phyloP scores from a whole-genome alignment of 306 rosid genomes.

The Quercus berberidifolia region DNA sequence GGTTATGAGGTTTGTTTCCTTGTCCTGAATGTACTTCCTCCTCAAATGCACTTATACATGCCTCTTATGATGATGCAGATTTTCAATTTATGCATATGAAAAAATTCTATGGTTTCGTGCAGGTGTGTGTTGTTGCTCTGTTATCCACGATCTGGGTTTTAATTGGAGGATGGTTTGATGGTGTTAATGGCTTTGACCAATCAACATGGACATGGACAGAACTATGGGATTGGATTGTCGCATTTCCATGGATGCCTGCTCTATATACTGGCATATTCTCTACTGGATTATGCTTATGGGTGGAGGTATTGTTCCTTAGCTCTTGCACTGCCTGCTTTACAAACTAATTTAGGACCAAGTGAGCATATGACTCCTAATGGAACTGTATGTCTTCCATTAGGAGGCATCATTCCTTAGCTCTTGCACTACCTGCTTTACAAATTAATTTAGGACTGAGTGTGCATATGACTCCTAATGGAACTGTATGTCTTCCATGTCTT shows the following conservation, averaged over 20 bases:
- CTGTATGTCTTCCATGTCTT: background rate
- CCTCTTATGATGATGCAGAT: background rate
- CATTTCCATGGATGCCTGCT: constrained; percentile 80
- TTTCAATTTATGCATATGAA: constrained; percentile 10
- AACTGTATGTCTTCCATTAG: background rate
- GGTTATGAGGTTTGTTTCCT: constrained; percentile 59
- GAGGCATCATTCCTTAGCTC: constrained; percentile 38
- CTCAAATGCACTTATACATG: background rate
- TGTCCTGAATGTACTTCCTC: background rate
- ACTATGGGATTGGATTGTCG: constrained; percentile 43
- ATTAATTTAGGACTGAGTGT: background rate
- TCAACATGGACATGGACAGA: constrained; percentile 52
- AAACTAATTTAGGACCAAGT: background rate
- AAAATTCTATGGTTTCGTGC: constrained; percentile 10
- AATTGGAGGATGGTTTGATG: constrained; percentile 41
- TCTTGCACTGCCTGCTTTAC: background rate
- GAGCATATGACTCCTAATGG: background rate
- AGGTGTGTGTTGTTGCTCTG: constrained; percentile 64
- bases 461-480: background rate
- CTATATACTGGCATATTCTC: constrained; percentile 74
- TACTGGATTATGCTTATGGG: constrained; percentile 73
- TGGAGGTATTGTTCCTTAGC: constrained; percentile 45
- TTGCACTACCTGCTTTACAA: background rate
- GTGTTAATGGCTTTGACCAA: constrained; percentile 26
- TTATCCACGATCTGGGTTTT: constrained; percentile 56